Percentiles rank a stretch among this genome's conserved stretches.
phyloP scores from a whole-genome alignment of 495 filamentous ascomycete genomes.

The Hypoxylon rickii region DNA sequence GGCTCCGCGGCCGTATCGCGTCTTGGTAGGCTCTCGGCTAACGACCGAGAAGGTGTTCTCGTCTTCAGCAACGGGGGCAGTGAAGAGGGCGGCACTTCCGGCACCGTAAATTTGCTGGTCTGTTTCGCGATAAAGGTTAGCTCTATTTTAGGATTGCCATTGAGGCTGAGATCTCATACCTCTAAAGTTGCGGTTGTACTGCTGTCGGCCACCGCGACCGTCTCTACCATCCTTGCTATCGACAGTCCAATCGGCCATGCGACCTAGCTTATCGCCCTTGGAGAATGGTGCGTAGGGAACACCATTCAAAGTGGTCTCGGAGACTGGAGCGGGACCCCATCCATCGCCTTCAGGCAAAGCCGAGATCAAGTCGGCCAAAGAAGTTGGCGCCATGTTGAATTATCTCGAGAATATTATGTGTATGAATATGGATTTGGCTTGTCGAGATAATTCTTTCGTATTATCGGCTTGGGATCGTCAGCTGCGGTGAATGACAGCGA shows the following conservation, averaged over 20 bases:
- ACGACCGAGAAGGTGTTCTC: conserved; percentile 98
- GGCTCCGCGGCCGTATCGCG: conserved; percentile 86
- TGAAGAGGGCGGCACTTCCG: conserved; percentile 82
- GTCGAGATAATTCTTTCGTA: too few species aligned
- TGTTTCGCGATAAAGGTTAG: conserved; percentile 43
- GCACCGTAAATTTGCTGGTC: conserved; percentile 98
- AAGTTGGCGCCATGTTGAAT: conserved; percentile 31
- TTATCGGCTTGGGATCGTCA: too few species aligned
- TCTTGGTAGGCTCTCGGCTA: conserved; percentile 82
- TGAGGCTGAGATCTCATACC: conserved; percentile 63
- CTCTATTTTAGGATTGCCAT: too few species aligned
- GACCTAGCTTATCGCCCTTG: conserved; percentile 96
- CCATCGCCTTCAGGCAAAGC: conserved; percentile 65
- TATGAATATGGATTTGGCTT: neutral
- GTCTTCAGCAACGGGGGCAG: conserved; percentile 87
- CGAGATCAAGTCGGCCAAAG: conserved; percentile 60
- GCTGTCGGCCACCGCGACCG: conserved; percentile 75
- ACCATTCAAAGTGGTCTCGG: conserved; percentile 85
- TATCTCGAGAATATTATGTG: neutral
- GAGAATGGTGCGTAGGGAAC: conserved; percentile 97
- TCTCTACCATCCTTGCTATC: conserved; percentile 85
- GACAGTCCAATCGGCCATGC: conserved; percentile 98
- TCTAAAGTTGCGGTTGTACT: conserved; percentile 90
- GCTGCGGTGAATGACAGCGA: too few species aligned
- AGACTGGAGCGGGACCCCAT: conserved; percentile 84